phyloP scores from a whole-genome alignment of 768 basidiomycete genomes.

The Porpolomopsis calyptriformis region DNA sequence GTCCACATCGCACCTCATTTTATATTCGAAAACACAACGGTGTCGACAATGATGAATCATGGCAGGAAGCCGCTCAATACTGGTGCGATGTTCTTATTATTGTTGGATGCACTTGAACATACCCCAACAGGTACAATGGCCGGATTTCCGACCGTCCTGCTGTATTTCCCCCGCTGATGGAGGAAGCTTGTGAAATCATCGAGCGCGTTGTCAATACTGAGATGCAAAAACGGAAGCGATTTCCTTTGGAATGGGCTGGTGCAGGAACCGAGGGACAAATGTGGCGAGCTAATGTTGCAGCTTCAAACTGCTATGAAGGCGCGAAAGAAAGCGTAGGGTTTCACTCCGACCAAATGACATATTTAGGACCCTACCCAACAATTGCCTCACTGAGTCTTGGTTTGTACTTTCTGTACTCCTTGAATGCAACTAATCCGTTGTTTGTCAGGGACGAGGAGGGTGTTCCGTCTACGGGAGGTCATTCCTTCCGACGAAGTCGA shows the following conservation, averaged over 20 bases:
- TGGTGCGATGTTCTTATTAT: conserved; percentile 36
- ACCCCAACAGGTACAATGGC: conserved; percentile 63
- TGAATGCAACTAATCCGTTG: conserved; percentile 1
- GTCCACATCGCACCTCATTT: conserved; percentile 75
- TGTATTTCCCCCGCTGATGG: conserved; percentile 58
- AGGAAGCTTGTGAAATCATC: conserved; percentile 63
- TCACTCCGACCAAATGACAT: conserved; percentile 74
- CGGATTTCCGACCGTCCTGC: conserved; percentile 45
- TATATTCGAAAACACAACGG: conserved; percentile 47
- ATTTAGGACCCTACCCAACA: conserved; percentile 75
- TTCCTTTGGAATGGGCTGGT: conserved; percentile 56
- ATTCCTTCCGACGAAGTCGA: conserved; percentile 51
- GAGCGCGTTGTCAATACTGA: conserved; percentile 65
- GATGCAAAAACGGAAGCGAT: conserved; percentile 48
- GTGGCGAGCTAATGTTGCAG: conserved; percentile 81
- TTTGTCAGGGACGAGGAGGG: conserved; percentile 49
- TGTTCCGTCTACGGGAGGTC: conserved; percentile 69
- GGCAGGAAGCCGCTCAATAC: conserved; percentile 66
- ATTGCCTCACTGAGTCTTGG: conserved; percentile 80
- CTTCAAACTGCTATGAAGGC: conserved; percentile 79
- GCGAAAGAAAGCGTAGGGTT: conserved; percentile 71
- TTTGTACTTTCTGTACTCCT: no score
- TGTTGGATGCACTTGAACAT: not conserved
- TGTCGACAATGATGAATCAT: conserved; percentile 34
- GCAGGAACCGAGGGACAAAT: conserved; percentile 11